These are phyloP conservation scores for Termitomyces sp. DNA, from an alignment of 768 basidiomycete genomes.

Conservation along the genomic window DNA sequence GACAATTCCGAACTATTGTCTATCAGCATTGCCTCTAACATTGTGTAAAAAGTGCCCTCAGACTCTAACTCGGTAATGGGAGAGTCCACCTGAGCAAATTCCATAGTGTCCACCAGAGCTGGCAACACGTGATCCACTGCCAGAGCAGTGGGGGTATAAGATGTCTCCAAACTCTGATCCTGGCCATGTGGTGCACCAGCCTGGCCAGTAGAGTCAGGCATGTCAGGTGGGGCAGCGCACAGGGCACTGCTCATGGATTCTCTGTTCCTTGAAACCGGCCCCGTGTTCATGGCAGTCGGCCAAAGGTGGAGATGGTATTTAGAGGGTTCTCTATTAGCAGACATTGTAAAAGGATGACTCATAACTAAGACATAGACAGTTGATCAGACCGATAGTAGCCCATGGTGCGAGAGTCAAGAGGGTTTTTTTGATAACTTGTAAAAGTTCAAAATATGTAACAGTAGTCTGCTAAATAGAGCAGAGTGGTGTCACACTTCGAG, in stretches of 20 bases:
- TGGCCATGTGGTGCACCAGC: background rate
- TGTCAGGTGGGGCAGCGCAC: too few relatives aligned
- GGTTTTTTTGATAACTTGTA: background rate
- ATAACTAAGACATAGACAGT: background rate
- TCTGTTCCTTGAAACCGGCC: background rate
- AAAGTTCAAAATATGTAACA: background rate
- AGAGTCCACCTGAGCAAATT: background rate
- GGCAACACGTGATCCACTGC: background rate
- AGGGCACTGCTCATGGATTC: background rate
- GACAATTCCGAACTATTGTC: too few relatives aligned
- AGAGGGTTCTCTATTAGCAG: too few relatives aligned
- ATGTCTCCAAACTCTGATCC: background rate
- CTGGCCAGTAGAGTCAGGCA: background rate
- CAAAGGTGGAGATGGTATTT: background rate
- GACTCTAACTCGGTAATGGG: too few relatives aligned
- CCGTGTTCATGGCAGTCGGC: background rate
- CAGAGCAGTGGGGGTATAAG: background rate
- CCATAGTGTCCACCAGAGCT: background rate
- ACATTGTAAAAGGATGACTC: background rate
- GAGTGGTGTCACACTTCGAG: background rate
- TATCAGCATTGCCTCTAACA: too few relatives aligned
- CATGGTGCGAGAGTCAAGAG: background rate
- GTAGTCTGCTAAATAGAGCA: background rate
- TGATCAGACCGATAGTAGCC: background rate
- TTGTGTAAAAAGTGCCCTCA: too few relatives aligned